A percentile compares a stretch with the other conserved stretches of the same genome.
Evolutionary conservation across 2,329 filamentous ascomycete species (phyloP).

Genomic region (Aspergillus sp.): DNA sequence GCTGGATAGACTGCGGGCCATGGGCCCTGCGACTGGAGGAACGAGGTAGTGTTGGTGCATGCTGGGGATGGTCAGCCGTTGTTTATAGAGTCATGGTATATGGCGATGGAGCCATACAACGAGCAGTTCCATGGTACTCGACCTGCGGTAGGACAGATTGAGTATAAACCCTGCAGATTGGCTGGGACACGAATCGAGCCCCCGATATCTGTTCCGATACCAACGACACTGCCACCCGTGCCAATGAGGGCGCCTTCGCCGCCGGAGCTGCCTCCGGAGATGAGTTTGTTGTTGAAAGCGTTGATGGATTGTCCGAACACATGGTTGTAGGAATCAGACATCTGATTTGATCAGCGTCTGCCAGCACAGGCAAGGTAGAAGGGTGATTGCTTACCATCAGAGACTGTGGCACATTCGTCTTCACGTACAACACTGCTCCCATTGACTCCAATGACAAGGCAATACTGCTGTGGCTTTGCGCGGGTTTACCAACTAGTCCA

Average conservation of each 20-base stretch:
- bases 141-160: conserved; percentile 37
- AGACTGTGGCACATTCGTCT: conserved; percentile 56
- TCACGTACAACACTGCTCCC: conserved; percentile 56
- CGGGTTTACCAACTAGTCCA: conserved; percentile 33
- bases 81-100: background rate
- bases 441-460: conserved; percentile 31
- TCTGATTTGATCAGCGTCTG: conserved; percentile 11
- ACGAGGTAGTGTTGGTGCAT: conserved; percentile 41
- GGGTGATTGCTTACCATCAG: conserved; percentile 35
- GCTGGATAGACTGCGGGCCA: conserved; percentile 27
- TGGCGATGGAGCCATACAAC: conserved; percentile 13
- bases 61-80: conserved; percentile 34
- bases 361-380: background rate
- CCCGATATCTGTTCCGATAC: conserved; percentile 59
- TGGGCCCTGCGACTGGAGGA: conserved; percentile 30
- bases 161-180: conserved; percentile 53
- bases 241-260: conserved; percentile 57
- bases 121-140: conserved; percentile 33
- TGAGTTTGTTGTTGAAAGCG: conserved; percentile 50
- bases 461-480: conserved; percentile 27
- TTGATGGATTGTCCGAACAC: conserved; percentile 53
- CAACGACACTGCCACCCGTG: conserved; percentile 51
- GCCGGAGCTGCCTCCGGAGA: conserved; percentile 56
- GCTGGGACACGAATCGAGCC: conserved; percentile 56
- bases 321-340: conserved; percentile 56